These are phyloP conservation scores for Batkoa obscura DNA, from an alignment of 371 early-diverging fungal genomes.

Conservation along the genomic window DNA sequence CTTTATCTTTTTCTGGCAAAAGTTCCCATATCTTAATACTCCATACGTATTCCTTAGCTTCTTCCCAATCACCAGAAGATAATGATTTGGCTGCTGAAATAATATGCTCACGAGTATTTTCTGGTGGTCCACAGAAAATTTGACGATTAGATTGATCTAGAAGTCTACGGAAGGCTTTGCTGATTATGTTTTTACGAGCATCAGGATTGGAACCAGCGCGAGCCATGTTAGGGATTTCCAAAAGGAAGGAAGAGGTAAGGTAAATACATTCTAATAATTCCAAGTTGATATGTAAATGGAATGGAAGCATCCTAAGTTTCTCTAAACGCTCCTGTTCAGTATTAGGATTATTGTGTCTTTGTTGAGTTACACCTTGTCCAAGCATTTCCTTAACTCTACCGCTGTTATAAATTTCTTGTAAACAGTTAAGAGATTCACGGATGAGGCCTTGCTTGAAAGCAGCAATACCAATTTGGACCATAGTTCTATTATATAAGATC, in stretches of 20 bases:
- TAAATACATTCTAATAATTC: constrained; percentile 94
- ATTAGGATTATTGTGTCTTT: constrained; percentile 43
- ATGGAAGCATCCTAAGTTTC: constrained; percentile 86
- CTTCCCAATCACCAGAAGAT: constrained; percentile 84
- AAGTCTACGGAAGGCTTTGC: constrained; percentile 82
- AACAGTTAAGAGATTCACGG: constrained; percentile 62
- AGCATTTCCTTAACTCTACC: constrained; percentile 84
- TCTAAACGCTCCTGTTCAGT: constrained; percentile 81
- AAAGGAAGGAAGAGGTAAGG: constrained; percentile 83
- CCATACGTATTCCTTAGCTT: constrained; percentile 56
- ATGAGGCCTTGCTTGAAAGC: constrained; percentile 91
- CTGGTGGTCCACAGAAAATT: constrained; percentile 87
- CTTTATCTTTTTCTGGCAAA: constrained; percentile 51
- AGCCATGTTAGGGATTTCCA: constrained; percentile 93
- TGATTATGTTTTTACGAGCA: constrained; percentile 59
- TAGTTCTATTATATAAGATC: constrained; percentile 87
- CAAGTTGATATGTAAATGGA: constrained; percentile 97
- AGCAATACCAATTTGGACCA: constrained; percentile 89
- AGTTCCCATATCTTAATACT: constrained; percentile 92
- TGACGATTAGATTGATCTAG: constrained; percentile 88
- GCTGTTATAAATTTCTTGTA: constrained; percentile 75
- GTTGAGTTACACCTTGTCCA: constrained; percentile 75
- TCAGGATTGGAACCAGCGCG: constrained; percentile 57
- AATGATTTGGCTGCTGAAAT: constrained; percentile 90
- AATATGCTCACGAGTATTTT: constrained; percentile 93